Base-by-base conservation (phyloP, 192 early-diverging fungal species). In the Coemansia sp. region DNA sequence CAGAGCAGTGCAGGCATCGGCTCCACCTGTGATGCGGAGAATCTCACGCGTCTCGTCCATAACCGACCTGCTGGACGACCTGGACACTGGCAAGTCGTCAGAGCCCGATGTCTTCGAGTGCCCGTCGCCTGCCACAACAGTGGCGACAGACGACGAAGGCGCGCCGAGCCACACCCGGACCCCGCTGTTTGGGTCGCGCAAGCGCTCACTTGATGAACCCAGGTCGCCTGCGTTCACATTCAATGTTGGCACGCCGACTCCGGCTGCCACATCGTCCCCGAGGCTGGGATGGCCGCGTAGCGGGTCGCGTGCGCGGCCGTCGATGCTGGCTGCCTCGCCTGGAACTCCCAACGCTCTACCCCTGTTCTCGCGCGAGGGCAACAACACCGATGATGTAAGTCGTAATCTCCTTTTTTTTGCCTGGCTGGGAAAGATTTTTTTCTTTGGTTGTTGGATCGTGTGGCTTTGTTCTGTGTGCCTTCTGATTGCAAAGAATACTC, bases 321-420 rank as follows among this genome's bases (percentile, higher is more conserved):
- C 67, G 21, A 51, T 66, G 56, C 70, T 73, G 25, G 67, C 33
- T 16, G 63, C 43, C 29, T 66, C 68, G 12, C 55, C 67, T 4
- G 43, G 67, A n/a, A 30, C 39, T 0, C 56, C 61, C 18, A 23
- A 8, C 23, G 23, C 35, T 33, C 20, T 43, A 42, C 42, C 58
- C 28, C 49, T 67, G 61, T 70, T 79, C 37, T 29, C 61, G 13
- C 70, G 70, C 20, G 76, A 78, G 49, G 49, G 59, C 67, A 25
- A 35, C 21, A 45, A 61, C 29, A 63, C 61, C 16, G 77, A 80
- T 40, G 72, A 80, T 35, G 74, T 77, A 77, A 70, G 74, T 76
- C 40, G 40, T 35, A 35, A 7, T 10, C 9, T 57, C n/a, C 55
- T 34, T 57, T 57, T 30, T 34, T 20, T 58, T 15, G 30, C 13